Base-by-base conservation (phyloP, 2,329 filamentous ascomycete genomes). In the Beauveria asiatica region DNA sequence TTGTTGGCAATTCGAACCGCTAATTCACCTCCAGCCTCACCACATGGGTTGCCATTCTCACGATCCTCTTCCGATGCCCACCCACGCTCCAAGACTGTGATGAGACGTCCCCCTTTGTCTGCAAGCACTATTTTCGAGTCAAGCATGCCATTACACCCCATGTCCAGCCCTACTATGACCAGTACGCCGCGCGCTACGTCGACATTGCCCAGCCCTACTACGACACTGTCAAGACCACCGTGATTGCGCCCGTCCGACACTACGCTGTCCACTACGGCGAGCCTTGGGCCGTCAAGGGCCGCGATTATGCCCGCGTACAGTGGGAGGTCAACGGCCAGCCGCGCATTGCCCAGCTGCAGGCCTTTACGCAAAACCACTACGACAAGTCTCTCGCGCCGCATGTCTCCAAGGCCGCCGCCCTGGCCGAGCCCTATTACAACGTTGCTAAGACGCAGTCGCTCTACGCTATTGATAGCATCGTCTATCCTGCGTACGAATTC, bases 31-130 rank as follows among this genome's bases (percentile, higher is more conserved):
- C 3, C 64, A 93, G 93, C 68, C 73, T 97, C 49, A 73, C 87
- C 61, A 88, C 90, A 21, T 99, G 93, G 93, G 96, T 94, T 72
- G 82, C 86, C 41, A 85, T 97, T 64, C 73, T 92, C 63, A 94
- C 89, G 25, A 77, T 94, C 59, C 75, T 93, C 62, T 89, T 99
- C 72, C 84, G 87, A 63, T 99, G 93, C 72, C 93, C 93, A 13
- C 78, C 85, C 3, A 84, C 83, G 9, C 75, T 87, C 62, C 82
- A 86, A 30, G 80, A 84, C 27, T 83, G 94, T 68, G 82, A 84
- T 67, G 83, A 88, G 27, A 75, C 80, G 33, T 89, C 90, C 1
- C 89, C 92, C 1, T 81, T 77, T 64, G 83, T 97, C 63, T 99
- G 94, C 82, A 87, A 87, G 69, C 87, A 89, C 10, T 97, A 97